A percentile compares a stretch with the other conserved stretches of the same genome.
Evolutionary conservation across 768 basidiomycete genomes (phyloP).

Genomic region (Lyophyllum atratum): DNA sequence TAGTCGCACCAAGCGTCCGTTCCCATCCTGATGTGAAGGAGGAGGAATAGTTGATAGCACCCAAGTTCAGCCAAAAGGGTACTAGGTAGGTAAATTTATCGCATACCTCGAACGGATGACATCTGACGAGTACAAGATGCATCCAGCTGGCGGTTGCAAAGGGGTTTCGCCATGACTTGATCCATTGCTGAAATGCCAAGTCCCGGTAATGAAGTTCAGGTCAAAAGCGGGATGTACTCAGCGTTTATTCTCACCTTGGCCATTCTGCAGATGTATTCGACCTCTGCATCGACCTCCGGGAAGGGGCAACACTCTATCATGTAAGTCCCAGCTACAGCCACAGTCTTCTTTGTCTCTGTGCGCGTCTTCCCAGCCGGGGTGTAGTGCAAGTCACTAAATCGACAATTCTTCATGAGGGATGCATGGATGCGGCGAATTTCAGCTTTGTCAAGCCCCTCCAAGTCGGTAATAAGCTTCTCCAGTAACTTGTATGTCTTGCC

Average conservation of each 20-base stretch:
- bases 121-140: constrained; percentile 27
- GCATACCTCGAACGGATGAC: constrained; percentile 33
- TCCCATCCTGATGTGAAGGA: constrained; percentile 26
- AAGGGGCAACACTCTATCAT: constrained; percentile 30
- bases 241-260: constrained; percentile 33
- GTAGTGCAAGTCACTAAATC: constrained; percentile 13
- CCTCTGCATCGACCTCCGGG: constrained; percentile 28
- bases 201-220: neutral
- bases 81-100: neutral
- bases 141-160: constrained; percentile 33
- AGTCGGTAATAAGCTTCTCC: constrained; percentile 9
- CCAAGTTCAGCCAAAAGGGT: neutral
- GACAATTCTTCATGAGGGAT: constrained; percentile 28
- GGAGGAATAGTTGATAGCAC: neutral
- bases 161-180: constrained; percentile 26
- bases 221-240: constrained; percentile 4
- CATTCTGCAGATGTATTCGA: constrained; percentile 30
- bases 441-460: constrained; percentile 13
- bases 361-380: constrained; percentile 28
- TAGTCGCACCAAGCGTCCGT: constrained; percentile 29
- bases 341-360: constrained; percentile 26
- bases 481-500: constrained; percentile 22
- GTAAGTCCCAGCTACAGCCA: constrained; percentile 23
- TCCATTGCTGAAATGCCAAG: constrained; percentile 20
- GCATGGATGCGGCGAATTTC: constrained; percentile 28